Evolutionary conservation across 2,329 filamentous ascomycete species (phyloP).

Genomic region (Botrytis pseudocinerea): DNA sequence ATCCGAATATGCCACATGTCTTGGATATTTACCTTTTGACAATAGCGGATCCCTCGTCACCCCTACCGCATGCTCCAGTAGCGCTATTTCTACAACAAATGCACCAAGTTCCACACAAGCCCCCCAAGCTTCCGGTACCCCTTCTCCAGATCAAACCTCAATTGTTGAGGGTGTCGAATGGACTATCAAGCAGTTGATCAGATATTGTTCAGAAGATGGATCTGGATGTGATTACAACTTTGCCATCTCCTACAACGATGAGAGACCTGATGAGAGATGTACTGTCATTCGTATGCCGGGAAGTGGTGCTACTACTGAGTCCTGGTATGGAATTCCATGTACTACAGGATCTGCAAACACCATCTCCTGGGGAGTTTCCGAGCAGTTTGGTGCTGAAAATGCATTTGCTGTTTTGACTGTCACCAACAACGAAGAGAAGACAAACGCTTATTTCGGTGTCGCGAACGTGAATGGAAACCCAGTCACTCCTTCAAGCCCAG

Average conservation of each 20-base stretch:
- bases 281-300: constrained; percentile 5
- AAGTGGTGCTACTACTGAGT: constrained; percentile 3
- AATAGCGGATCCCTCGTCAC: neutral
- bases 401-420: constrained; percentile 10
- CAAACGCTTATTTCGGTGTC: constrained; percentile 7
- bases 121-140: neutral
- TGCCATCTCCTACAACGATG: neutral
- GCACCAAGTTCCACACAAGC: neutral
- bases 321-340: constrained; percentile 4
- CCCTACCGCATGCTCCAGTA: neutral
- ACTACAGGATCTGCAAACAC: neutral
- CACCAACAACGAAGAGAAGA: neutral
- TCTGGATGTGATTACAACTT: constrained; percentile 18
- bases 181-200: constrained; percentile 11
- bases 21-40: constrained; percentile 1
- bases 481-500: neutral
- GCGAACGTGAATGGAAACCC: neutral
- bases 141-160: neutral
- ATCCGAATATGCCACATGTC: neutral
- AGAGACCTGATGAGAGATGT: neutral
- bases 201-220: constrained; percentile 1
- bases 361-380: constrained; percentile 6
- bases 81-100: neutral
- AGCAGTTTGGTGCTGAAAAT: neutral
- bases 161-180: neutral